Base-by-base conservation (phyloP, 352 stramenopile genomes). In the Globisporangium solare region DNA sequence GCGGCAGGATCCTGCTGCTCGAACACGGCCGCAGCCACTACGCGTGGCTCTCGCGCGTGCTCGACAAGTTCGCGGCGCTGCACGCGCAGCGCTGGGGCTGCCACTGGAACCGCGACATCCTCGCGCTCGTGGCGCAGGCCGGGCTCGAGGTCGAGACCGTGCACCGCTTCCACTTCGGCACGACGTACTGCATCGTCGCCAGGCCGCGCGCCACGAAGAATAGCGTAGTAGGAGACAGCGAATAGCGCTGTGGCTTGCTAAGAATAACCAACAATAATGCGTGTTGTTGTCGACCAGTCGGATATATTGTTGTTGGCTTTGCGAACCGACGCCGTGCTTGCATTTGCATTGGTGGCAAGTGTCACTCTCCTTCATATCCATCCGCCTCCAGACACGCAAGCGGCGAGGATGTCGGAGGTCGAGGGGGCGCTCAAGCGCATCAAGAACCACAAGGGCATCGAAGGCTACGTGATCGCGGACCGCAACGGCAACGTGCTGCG, bases 41-140 rank as follows among this genome's bases (percentile, higher is more conserved):
- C 63, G 51, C 68, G 50, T 97, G 89, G 71, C 79, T 99, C 17
- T 94, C 90, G 48, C 66, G 72, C 15, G 79, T 98, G 52, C 77
- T 98, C 31, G 95, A 99, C 68, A 96, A 95, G 67, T 93, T 97
- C 67, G 91, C 92, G 0, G 78, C 88, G 55, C 63, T 87, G 43
- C 95, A 98, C 59, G 87, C 90, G 17, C 82, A 95, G 66, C 91
- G 95, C 45, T 99, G 95, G 96, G 96, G 96, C 21, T 99, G 94
- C 61, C 83, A 96, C 48, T 98, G 92, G 92, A 99, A 99, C 70
- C 73, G 94, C 47, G 94, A 99, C 67, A 97, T 98, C 45, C 70
- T 96, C 48, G 66, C 63, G 12, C 77, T 99, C 39, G 70, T 98
- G 18, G 58, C 90, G 17, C 47, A 86, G 20, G 76, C 92, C 0